Conservation (phyloP, 139 green algal species). For the Nannochloris sp. region DNA sequence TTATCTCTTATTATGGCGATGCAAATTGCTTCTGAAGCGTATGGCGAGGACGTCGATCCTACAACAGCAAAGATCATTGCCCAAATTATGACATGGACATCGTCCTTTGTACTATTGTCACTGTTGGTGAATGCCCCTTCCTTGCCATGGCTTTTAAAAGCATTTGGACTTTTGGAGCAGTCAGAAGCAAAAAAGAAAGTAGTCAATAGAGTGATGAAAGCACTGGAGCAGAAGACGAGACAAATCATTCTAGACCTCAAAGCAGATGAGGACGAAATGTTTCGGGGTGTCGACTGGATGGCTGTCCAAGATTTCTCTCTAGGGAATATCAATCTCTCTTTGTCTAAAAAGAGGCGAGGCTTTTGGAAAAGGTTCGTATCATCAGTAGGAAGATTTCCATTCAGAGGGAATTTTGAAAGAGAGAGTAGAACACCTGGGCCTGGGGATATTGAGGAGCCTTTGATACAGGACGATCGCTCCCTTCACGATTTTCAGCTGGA, state of each 20-base stretch:
- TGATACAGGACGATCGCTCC: too few species aligned
- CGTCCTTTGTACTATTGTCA: constrained; percentile 71
- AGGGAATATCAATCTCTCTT: neutral
- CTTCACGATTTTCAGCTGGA: too few species aligned
- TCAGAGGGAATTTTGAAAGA: too few species aligned
- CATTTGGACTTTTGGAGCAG: neutral
- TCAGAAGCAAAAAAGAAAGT: neutral
- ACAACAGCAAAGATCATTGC: constrained; percentile 19
- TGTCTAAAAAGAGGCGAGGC: neutral
- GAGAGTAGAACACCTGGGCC: too few species aligned
- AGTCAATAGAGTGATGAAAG: neutral
- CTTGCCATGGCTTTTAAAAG: constrained; percentile 3
- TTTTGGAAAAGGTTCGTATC: neutral
- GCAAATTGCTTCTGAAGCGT: constrained; percentile 52
- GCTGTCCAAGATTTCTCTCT: neutral
- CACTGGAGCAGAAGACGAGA: neutral
- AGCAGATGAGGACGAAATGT: neutral
- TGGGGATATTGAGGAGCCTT: too few species aligned
- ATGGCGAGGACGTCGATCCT: constrained; percentile 3
- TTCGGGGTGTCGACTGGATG: neutral
- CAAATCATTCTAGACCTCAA: neutral
- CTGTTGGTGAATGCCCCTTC: constrained; percentile 68
- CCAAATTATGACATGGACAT: constrained; percentile 60
- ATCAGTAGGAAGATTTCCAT: too few species aligned
- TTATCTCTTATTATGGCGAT: constrained; percentile 62